Evolutionary conservation across 345 rosid genomes (phyloP).

Genomic region (Salix suchowensis): DNA sequence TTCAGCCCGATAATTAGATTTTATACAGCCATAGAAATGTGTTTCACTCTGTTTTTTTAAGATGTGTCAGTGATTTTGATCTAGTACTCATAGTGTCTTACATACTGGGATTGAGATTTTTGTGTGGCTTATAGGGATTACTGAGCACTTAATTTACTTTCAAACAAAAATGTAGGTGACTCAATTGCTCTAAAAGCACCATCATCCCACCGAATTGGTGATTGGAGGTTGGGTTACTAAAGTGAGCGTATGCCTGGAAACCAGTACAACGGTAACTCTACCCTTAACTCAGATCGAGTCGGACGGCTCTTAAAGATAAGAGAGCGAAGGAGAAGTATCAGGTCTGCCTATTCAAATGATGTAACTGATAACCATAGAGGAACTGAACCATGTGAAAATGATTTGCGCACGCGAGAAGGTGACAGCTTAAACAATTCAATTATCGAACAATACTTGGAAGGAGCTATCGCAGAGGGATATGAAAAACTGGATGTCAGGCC

Average conservation of each 20-base stretch:
- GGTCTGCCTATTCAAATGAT: slow-evolving; percentile 48
- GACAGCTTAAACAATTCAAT: slow-evolving; percentile 45
- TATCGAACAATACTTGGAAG: slow-evolving; percentile 66
- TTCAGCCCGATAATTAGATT: slow-evolving; percentile 14
- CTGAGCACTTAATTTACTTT: slow-evolving; percentile 16
- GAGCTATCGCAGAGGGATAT: slow-evolving; percentile 43
- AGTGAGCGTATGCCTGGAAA: slow-evolving; percentile 90
- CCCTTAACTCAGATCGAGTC: slow-evolving; percentile 51
- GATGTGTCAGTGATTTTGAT: slow-evolving; percentile 4
- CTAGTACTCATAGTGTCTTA: slow-evolving; percentile 2
- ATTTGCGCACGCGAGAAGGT: slow-evolving; percentile 43
- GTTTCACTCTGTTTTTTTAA: slow-evolving; percentile 16
- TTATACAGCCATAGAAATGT: slow-evolving; percentile 25
- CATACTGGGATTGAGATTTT: slow-evolving; percentile 18
- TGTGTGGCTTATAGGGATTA: slow-evolving; percentile 19
- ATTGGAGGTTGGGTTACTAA: slow-evolving; percentile 31
- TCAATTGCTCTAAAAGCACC: slow-evolving; percentile 25
- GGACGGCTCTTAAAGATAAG: slow-evolving; percentile 77
- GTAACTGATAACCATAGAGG: slow-evolving; percentile 30
- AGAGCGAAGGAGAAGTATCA: slow-evolving; percentile 57
- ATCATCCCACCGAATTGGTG: slow-evolving; percentile 16
- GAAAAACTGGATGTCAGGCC: slow-evolving; percentile 70
- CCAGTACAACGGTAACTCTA: slow-evolving; percentile 63
- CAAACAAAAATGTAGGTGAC: slow-evolving; percentile 50
- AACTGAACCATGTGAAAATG: slow-evolving; percentile 46